Evolutionary conservation across 2,329 filamentous ascomycete species (phyloP).

Genomic region (Fusarium napiforme): DNA sequence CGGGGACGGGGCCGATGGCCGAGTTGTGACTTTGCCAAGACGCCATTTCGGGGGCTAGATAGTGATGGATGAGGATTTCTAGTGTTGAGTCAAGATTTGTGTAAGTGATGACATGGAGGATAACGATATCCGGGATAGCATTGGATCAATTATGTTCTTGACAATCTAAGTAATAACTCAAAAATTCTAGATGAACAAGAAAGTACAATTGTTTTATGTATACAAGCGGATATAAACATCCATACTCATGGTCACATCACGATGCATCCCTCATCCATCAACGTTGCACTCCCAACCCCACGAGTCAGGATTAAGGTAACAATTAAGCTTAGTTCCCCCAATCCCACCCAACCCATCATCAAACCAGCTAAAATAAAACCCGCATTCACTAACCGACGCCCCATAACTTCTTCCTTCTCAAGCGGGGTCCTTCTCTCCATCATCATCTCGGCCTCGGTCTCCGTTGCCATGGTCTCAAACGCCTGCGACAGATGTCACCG

Average conservation of each 20-base stretch:
- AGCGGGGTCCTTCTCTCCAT: constrained; percentile 26
- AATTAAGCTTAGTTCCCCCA: constrained; percentile 24
- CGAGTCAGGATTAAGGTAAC: constrained; percentile 30
- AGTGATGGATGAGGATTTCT: not conserved
- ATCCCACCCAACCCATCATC: not conserved
- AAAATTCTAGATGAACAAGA: accelerated
- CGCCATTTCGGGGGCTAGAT: not conserved
- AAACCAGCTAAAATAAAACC: not conserved
- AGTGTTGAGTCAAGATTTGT: not conserved
- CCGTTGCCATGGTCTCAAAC: constrained; percentile 32
- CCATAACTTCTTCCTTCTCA: constrained; percentile 14
- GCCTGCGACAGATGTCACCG: constrained; percentile 56
- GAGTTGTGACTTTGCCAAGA: constrained; percentile 26
- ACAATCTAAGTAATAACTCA: not conserved
- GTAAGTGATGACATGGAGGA: not conserved
- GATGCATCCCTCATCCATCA: not conserved
- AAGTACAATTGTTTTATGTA: not conserved
- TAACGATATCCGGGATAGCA: not conserved
- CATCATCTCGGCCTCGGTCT: constrained; percentile 29
- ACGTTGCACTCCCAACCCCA: constrained; percentile 5
- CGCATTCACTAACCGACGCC: not conserved
- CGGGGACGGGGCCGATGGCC: constrained; percentile 29
- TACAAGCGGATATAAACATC: not conserved
- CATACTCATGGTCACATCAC: not conserved
- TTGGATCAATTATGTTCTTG: not conserved